Base-by-base conservation (phyloP, 73 alveolate genomes). In the Loxodes magnus region DNA sequence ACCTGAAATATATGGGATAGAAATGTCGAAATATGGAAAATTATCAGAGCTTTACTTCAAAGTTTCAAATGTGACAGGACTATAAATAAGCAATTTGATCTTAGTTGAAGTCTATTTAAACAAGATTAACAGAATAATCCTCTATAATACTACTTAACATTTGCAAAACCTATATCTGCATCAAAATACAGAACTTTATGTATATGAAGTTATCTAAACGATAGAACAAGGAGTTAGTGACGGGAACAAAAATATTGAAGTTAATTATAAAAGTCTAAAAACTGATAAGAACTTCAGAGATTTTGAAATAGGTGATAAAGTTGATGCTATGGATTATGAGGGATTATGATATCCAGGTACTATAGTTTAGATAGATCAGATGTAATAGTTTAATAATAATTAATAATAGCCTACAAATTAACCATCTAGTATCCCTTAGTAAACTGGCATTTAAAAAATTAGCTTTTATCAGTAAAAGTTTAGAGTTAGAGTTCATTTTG, bases 31-130 rank as follows among this genome's bases (percentile, higher is more conserved):
- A 12, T 51, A 37, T 21, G 76, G 57, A 2, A 25, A 35, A 21
- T 20, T 46, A n/a, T 44, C 35, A 10, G 76, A 62, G 19, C 28
- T 62, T 7, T 34, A 51, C 14, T 19, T 12, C 14, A 66, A 51
- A 20, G 24, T 62, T 6, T 55, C 49, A n/a, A 62, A 50, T 10
- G 63, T 48, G 2, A 35, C 76, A 5, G 38, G 43, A 4, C 23
- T 62, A 9, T 46, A 53, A 2, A 21, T 29, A 5, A 27, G 28
- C n/a, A 31, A 15, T 12, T 33, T 50, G 28, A 66, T 43, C 9
- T 49, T 62, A 24, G 67, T 66, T 2, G 76, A 62, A 62, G 28
- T 62, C 0, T 62, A 34, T 51, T 36, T 52, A 34, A 62, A 51
- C 21, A 16, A 31, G 27, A 50, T 51, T 16, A 42, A 46, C 38